A percentile compares a stretch with the other conserved stretches of the same genome.
These are phyloP conservation scores for Raphanus sativus DNA, from an alignment of 345 rosid genomes.

Conservation along the genomic window DNA sequence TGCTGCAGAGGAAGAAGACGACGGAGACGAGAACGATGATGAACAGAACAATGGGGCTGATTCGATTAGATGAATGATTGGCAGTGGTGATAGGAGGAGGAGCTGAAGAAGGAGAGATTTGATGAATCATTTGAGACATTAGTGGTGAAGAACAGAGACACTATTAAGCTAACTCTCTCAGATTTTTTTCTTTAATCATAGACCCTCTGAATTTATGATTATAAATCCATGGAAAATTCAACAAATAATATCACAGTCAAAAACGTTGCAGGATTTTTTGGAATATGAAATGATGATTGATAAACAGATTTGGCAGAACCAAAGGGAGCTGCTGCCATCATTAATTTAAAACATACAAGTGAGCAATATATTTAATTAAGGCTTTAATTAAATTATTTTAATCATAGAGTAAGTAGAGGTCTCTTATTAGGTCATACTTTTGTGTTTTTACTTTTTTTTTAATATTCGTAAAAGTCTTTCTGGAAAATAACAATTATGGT, in stretches of 20 bases:
- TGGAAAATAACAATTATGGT: constrained; percentile 11
- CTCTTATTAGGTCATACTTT: constrained; percentile 39
- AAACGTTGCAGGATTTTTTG: constrained; percentile 16
- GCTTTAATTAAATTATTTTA: neutral
- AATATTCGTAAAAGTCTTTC: neutral
- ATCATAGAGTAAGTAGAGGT: neutral
- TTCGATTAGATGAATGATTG: constrained; percentile 43
- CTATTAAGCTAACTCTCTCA: constrained; percentile 14
- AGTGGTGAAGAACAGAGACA: constrained; percentile 40
- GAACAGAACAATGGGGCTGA: constrained; percentile 64
- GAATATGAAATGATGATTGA: constrained; percentile 36
- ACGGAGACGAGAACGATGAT: constrained; percentile 62
- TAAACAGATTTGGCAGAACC: constrained; percentile 36
- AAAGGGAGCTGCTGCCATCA: constrained; percentile 18
- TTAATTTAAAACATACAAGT: constrained; percentile 16
- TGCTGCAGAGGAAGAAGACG: constrained; percentile 65
- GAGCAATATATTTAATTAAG: constrained; percentile 2
- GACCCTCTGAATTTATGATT: constrained; percentile 9
- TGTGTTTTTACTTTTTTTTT: neutral
- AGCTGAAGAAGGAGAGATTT: constrained; percentile 29
- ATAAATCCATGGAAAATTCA: constrained; percentile 31
- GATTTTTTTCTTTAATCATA: constrained; percentile 5
- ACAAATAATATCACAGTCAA: constrained; percentile 20
- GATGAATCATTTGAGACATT: constrained; percentile 47
- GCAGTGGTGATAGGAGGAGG: constrained; percentile 37